Base-by-base conservation (phyloP, 257 asterid species). In the Striga asiatica region DNA sequence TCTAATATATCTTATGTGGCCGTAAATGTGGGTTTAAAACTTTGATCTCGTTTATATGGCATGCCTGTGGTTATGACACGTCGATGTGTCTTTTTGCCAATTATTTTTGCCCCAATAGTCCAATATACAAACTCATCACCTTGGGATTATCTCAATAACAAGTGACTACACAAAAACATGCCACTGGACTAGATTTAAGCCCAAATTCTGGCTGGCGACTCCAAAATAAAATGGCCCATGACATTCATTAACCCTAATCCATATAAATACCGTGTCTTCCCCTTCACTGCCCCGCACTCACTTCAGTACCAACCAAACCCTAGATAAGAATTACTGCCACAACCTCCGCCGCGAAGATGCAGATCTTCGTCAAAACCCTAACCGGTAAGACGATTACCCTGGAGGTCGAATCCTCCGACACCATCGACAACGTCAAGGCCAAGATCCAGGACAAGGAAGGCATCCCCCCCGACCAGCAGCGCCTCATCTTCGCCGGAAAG, bases 361-460 rank as follows among this genome's bases (percentile, higher is more conserved):
- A 81, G 64, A 81, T 81, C 58, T 81, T 81, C 3, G 89, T 81
- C 1, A 80, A 77, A 4, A 79, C 86, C 9, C 70, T 69, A 8
- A 75, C 81, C 8, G 81, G 79, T 2, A 74, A 74, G 64, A 70
- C 71, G 65, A 69, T 74, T 24, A 43, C 55, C 18, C 56, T 79
- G 0, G 82, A 75, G 22, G 85, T 78, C 0, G 85, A 78, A 28
- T 72, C 79, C 50, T 78, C 85, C 0, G 85, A 78, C 74, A 78
- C 81, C 9, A 75, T 78, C 2, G 85, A 78, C 50, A 78, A 78
- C 0, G 85, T 78, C 0, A 78, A 78, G 53, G 76, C 85, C 6
- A 78, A 78, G 65, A 78, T 78, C 66, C 85, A 78, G 56, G 85
- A 78, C 37, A 84, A 84, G 83, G 91, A 84, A 28, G 95, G 95